Evolutionary conservation across 202 grass and related monocot genomes (phyloP).

Genomic region (Setaria italica): DNA sequence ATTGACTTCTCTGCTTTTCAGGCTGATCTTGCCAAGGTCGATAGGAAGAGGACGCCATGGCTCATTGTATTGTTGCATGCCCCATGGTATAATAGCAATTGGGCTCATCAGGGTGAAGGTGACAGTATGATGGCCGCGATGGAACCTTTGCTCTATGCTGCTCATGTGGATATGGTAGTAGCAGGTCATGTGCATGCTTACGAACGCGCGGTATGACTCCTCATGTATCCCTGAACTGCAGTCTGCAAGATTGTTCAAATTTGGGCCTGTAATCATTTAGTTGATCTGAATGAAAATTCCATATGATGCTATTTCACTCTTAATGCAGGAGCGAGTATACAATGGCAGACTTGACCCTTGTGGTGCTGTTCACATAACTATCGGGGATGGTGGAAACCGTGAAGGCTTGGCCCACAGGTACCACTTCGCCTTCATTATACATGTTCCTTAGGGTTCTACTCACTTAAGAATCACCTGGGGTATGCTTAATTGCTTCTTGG

Average conservation of each 20-base stretch:
- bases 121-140: conserved; percentile 81
- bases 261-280: background rate
- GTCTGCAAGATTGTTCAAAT: background rate
- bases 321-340: conserved; percentile 70
- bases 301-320: conserved; percentile 21
- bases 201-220: conserved; percentile 77
- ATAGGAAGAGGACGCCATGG: conserved; percentile 86
- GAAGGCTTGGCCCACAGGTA: conserved; percentile 93
- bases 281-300: background rate
- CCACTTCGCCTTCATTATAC: background rate
- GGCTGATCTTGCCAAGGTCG: conserved; percentile 79
- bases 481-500: background rate
- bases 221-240: background rate
- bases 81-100: conserved; percentile 99
- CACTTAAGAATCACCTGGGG: background rate
- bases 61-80: conserved; percentile 73
- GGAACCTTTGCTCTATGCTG: conserved; percentile 82
- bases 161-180: conserved; percentile 83
- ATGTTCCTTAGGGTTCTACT: background rate
- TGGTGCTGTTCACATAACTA: conserved; percentile 89
- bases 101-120: conserved; percentile 86
- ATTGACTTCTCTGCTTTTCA: conserved; percentile 43
- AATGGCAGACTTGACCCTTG: conserved; percentile 70
- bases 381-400: conserved; percentile 92
- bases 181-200: conserved; percentile 97